Percentiles rank a stretch among this genome's conserved stretches.
Evolutionary conservation across 148 eudicot genomes (phyloP).

Genomic region (Drosera capensis): DNA sequence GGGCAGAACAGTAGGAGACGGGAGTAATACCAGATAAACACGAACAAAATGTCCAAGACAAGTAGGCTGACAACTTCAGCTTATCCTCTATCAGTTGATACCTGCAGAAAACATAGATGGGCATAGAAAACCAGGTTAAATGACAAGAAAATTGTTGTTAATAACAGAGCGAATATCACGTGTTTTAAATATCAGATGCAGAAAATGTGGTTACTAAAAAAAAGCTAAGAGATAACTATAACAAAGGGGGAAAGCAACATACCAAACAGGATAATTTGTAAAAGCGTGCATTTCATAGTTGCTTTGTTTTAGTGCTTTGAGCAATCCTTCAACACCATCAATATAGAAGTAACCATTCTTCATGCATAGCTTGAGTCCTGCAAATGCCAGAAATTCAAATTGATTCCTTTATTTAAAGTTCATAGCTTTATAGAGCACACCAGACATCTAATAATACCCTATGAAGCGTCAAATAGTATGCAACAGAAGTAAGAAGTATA

Average conservation of each 20-base stretch:
- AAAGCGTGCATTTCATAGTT: constrained; percentile 85
- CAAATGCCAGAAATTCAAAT: constrained; percentile 6
- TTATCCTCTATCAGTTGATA: constrained; percentile 80
- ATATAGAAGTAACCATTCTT: constrained; percentile 51
- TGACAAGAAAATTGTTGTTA: background rate
- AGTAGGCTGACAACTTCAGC: constrained; percentile 64
- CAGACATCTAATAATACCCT: background rate
- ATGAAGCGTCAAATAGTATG: background rate
- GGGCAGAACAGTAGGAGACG: background rate
- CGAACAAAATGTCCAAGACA: constrained; percentile 95
- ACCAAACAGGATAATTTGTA: constrained; percentile 89
- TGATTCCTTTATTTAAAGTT: background rate
- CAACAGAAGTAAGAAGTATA: too few relatives aligned
- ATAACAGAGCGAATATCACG: background rate
- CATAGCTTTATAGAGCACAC: background rate
- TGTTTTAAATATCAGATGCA: background rate
- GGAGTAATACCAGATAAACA: constrained; percentile 38
- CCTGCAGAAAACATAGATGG: constrained; percentile 23
- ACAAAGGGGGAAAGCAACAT: constrained; percentile 5
- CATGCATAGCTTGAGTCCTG: constrained; percentile 81
- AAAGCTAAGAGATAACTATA: too few relatives aligned
- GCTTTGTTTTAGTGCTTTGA: constrained; percentile 37
- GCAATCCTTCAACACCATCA: constrained; percentile 61
- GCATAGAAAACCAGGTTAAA: background rate
- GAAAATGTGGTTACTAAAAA: too few relatives aligned